A percentile compares a stretch with the other conserved stretches of the same genome.
Conservation (phyloP, 176 grass and related monocot species). For the Melocanna baccifera region DNA sequence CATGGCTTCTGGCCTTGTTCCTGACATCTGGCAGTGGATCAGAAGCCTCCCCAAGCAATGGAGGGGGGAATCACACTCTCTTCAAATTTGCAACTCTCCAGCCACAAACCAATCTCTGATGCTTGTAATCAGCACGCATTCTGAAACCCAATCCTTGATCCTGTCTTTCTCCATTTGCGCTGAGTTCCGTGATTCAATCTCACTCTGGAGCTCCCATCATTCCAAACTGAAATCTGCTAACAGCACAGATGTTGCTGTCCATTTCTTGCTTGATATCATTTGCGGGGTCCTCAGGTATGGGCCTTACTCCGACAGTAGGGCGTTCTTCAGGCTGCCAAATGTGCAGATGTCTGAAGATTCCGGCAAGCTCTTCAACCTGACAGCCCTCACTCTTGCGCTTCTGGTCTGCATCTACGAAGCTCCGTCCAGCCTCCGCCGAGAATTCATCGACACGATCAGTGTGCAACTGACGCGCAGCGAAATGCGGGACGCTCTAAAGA, state of each 20-base stretch:
- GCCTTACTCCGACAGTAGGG: constrained; percentile 18
- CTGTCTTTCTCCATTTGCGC: constrained; percentile 53
- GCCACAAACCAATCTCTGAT: constrained; percentile 41
- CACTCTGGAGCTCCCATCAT: constrained; percentile 54
- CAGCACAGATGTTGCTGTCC: constrained; percentile 2
- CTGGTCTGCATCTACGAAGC: constrained; percentile 74
- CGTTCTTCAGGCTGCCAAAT: constrained; percentile 27
- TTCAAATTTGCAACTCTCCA: constrained; percentile 43
- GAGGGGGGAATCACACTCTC: constrained; percentile 19
- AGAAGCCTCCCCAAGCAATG: constrained; percentile 39
- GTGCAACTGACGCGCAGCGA: background rate
- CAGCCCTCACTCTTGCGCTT: constrained; percentile 49
- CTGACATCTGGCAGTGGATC: constrained; percentile 52
- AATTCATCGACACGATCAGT: constrained; percentile 36
- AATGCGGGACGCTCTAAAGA: constrained; percentile 34
- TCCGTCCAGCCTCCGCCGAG: constrained; percentile 22
- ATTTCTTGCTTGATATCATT: constrained; percentile 49
- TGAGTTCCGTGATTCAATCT: constrained; percentile 30
- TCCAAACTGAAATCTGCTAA: constrained; percentile 16
- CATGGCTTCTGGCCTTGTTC: constrained; percentile 37
- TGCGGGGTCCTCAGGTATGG: constrained; percentile 55
- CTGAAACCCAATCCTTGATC: constrained; percentile 13
- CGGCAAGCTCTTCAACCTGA: constrained; percentile 38
- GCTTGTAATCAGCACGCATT: constrained; percentile 24
- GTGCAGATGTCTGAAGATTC: constrained; percentile 37